Evolutionary conservation across 208 protist species (phyloP).

Genomic region (Leishmania tarentolae): DNA sequence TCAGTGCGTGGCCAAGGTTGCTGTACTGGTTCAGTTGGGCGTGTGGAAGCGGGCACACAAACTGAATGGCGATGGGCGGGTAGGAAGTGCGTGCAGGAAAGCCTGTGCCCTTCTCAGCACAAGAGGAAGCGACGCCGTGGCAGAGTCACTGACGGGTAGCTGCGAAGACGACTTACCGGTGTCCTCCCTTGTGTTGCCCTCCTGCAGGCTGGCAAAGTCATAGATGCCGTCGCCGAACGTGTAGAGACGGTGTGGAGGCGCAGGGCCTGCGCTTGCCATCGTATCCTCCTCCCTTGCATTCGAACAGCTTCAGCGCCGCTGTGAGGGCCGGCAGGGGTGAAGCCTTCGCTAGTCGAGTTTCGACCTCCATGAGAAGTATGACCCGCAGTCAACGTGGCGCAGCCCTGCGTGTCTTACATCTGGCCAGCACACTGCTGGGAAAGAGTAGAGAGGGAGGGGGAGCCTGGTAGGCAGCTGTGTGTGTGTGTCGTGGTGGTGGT

Average conservation of each 20-base stretch:
- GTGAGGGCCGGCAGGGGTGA: neutral
- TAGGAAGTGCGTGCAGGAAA: neutral
- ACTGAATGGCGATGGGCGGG: neutral
- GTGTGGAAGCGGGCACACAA: neutral
- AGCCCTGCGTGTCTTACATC: neutral
- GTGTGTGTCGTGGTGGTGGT: no score
- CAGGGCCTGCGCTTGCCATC: neutral
- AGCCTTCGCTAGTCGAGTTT: neutral
- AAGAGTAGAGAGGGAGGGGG: neutral
- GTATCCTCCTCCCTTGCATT: neutral
- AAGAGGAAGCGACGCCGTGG: neutral
- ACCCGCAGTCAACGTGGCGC: neutral
- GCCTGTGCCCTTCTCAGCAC: neutral
- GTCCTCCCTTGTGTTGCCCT: neutral
- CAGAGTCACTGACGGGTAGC: neutral
- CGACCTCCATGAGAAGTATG: neutral
- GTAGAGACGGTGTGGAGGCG: neutral
- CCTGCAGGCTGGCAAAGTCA: neutral
- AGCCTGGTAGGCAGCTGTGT: no score
- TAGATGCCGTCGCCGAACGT: neutral
- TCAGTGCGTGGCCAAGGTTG: neutral
- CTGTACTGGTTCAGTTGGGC: neutral
- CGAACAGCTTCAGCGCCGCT: neutral
- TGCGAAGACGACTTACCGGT: neutral
- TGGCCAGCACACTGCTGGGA: neutral